Base-by-base conservation (phyloP, 495 filamentous ascomycete species). In the Recurvomyces mirabilis region DNA sequence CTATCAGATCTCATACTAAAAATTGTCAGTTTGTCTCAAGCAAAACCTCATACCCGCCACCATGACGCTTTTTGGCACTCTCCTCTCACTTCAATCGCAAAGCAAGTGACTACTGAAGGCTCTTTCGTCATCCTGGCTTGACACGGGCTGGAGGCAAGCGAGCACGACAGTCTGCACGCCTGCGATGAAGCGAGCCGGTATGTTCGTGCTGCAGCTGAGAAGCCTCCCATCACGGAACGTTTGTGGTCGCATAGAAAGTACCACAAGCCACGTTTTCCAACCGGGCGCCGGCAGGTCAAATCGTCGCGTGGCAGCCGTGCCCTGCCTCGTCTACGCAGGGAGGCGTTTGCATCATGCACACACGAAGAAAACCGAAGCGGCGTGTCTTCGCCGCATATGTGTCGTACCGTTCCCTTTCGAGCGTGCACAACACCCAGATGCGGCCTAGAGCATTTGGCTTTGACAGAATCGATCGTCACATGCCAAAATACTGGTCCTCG, bases 301-400 rank as follows among this genome's bases (percentile, higher is more conserved):
- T n/a, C 4, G 28, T 42, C 39, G 39, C 39, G 39, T 42, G 39
- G 39, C 39, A 15, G n/a, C 39, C 39, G 25, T 42, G 39, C 38
- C 17, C 12, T 11, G 6, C 12, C 6, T 5, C 32, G 32, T 17
- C 14, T 35, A 17, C 32, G 26, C 9, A 6, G 32, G 6, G 18
- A 35, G 9, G 13, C 5, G 18, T 35, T 15, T n/a, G n/a, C n/a
- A n/a, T n/a, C n/a, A n/a, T n/a, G n/a, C n/a, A n/a, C n/a, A n/a
- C n/a, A n/a, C 32, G 32, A 35, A 17, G 32, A 20, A 15, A 37
- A 37, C 17, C 34, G 34, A 37, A 15, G 34, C 3, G 34, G 18
- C 3, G 17, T 20, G 19, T 37, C 17, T 37, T 37, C 34, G 19
- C 34, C 17, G 17, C 34, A 20, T 15, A 37, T 37, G 34, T 37